A percentile compares a stretch with the other conserved stretches of the same genome.
Evolutionary conservation across 306 rosid species (phyloP).

Genomic region (Hippophae gyantsensis): DNA sequence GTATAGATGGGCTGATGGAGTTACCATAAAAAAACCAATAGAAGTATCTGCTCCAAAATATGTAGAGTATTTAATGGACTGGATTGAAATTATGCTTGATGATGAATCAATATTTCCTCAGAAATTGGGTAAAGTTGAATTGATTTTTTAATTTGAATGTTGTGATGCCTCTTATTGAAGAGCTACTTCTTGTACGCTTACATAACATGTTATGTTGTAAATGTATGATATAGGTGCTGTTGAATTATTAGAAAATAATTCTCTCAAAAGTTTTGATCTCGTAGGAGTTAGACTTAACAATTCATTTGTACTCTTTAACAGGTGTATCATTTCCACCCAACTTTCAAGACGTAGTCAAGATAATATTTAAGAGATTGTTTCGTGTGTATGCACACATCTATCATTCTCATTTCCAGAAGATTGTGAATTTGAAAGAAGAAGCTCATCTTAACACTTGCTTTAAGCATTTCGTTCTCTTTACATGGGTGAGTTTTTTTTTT

Average conservation of each 20-base stretch:
- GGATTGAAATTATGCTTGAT: conserved; percentile 81
- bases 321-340: conserved; percentile 57
- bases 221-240: too few relatives aligned
- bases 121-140: conserved; percentile 40
- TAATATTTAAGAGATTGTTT: conserved; percentile 73
- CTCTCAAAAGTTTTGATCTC: too few relatives aligned
- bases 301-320: too few relatives aligned
- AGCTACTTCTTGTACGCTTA: too few relatives aligned
- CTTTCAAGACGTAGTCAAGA: conserved; percentile 70
- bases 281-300: too few relatives aligned
- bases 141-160: background rate
- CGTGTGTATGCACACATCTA: conserved; percentile 87
- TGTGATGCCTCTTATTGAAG: background rate
- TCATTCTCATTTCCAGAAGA: conserved; percentile 76
- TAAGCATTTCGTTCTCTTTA: conserved; percentile 83
- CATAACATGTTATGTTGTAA: too few relatives aligned
- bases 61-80: conserved; percentile 79
- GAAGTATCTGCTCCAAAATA: conserved; percentile 92
- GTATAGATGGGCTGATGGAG: conserved; percentile 91
- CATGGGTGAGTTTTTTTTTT: conserved; percentile 48
- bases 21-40: conserved; percentile 62
- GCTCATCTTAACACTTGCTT: conserved; percentile 92
- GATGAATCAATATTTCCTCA: conserved; percentile 83
- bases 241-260: too few relatives aligned
- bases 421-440: conserved; percentile 80